Conservation (phyloP, 2,329 filamentous ascomycete genomes). For the Aspergillus terreus region DNA sequence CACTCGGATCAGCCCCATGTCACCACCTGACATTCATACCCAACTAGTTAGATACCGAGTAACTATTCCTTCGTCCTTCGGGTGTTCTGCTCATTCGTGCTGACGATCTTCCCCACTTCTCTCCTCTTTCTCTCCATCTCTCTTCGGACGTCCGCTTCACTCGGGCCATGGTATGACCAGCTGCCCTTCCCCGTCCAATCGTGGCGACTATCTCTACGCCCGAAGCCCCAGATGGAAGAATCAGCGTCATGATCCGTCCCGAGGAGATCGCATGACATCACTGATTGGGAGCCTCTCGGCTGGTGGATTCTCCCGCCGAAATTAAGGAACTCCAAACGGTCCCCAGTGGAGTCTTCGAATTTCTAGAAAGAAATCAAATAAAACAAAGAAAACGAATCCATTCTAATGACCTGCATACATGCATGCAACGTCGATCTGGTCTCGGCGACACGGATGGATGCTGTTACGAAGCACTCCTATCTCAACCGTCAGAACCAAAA, state of each 20-base stretch:
- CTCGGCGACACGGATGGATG: too few relatives aligned
- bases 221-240: background rate
- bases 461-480: background rate
- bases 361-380: slow-evolving; percentile 8
- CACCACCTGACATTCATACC: too few relatives aligned
- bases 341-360: slow-evolving; percentile 7
- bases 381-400: too few relatives aligned
- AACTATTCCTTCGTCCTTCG: too few relatives aligned
- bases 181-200: background rate
- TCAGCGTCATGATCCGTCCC: background rate
- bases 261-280: slow-evolving; percentile 9
- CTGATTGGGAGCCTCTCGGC: slow-evolving; percentile 3
- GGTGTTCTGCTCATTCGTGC: too few relatives aligned
- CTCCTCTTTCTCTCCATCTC: background rate
- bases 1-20: too few relatives aligned
- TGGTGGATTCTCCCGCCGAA: background rate
- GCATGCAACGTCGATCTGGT: background rate
- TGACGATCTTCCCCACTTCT: background rate
- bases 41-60: too few relatives aligned
- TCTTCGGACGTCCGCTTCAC: background rate
- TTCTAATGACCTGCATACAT: background rate
- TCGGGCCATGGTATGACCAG: background rate
- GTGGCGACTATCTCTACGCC: background rate
- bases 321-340: slow-evolving; percentile 7
- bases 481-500: too few relatives aligned